Evolutionary conservation across 306 rosid species (phyloP), one percentile per base, ranked within the genome.

Genomic region (Calophaca sinica): DNA sequence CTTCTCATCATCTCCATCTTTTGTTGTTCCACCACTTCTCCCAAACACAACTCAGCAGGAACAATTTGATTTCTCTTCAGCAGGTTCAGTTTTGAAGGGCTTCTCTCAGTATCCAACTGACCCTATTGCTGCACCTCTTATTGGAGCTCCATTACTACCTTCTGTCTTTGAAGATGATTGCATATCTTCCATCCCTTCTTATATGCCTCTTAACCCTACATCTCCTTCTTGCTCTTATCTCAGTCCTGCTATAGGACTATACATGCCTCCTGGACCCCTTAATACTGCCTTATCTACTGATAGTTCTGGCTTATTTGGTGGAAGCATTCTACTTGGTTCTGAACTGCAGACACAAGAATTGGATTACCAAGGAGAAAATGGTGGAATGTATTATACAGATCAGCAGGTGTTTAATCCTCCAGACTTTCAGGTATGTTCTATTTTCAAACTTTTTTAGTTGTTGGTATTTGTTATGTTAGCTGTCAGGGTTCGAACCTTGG

Each of bases 361-460:
- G 63, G 97, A 94, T 33, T 94, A 74, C 67, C 99, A 87, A 49
- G 96, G 92, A 61, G 99, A 92, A 73, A 88, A 80, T 78, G 85
- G 89, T 33, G 93, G 90, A 78, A 49, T 92, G 35, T 91, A 67
- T 77, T 86, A 89, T 70, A 82, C 88, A 55, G 97, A 94, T 66
- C 89, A 80, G 44, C 45, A 86, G 79, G 74, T 87, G 52, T 91
- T 94, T 78, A 85, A 92, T 62, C 82, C 89, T 4, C 79, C 84
- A 20, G 97, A 94, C 28, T 90, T 92, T 84, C 97, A 94, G 97
- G 99, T 94, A 90, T 81, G 39, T 52, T 15, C 35, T 44, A 33
- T 68, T 68, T 68, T 42, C 52, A 32, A 29, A 26, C 59, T 0
- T 33, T 4, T 33, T 33, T 2, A 2, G 3, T 4, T 33, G 4